Percentiles rank a stretch among this genome's conserved stretches.
Evolutionary conservation across 148 eudicot genomes (phyloP).

Genomic region (Hydrangea macrophylla): DNA sequence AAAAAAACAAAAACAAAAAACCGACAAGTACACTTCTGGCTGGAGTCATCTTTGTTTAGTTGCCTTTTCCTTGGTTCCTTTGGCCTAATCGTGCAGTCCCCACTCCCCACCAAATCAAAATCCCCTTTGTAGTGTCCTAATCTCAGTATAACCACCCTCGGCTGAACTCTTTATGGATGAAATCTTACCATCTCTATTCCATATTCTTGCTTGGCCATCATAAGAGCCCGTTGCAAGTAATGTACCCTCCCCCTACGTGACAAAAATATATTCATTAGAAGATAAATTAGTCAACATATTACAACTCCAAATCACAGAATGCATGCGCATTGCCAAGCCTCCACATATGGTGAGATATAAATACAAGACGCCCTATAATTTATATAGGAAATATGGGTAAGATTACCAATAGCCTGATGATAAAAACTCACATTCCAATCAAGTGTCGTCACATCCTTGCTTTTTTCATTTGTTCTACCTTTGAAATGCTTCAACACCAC

Average conservation of each 20-base stretch:
- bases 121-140: background rate
- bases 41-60: background rate
- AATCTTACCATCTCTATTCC: conserved; percentile 68
- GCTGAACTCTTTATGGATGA: background rate
- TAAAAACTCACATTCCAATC: conserved; percentile 73
- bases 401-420: background rate
- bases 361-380: background rate
- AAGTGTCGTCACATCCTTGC: conserved; percentile 75
- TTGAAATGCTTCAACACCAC: conserved; percentile 54
- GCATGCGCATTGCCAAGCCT: background rate
- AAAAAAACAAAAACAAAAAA: background rate
- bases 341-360: background rate
- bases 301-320: background rate
- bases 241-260: conserved; percentile 55
- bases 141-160: background rate
- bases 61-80: background rate
- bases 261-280: background rate
- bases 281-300: conserved; percentile 8
- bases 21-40: background rate
- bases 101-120: background rate
- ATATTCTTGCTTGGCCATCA: conserved; percentile 78
- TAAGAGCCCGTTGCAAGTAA: conserved; percentile 79
- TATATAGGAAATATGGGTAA: background rate
- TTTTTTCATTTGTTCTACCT: conserved; percentile 54
- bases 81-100: background rate